phyloP scores from a whole-genome alignment of 768 basidiomycete genomes.

The Suillus placidus region DNA sequence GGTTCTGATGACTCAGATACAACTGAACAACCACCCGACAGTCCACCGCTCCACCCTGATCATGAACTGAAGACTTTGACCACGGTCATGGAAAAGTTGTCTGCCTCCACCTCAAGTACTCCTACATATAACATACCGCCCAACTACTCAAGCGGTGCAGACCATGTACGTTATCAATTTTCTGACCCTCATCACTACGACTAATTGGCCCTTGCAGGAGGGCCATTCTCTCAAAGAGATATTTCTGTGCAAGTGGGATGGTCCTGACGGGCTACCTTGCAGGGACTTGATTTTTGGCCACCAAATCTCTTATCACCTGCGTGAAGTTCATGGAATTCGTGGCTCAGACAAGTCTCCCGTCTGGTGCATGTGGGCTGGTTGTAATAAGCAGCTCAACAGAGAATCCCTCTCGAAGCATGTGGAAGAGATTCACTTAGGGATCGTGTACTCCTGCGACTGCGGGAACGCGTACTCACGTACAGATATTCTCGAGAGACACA shows the following conservation, averaged over 20 bases:
- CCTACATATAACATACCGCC: too few species aligned
- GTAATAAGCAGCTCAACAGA: accelerated
- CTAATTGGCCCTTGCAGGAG: not conserved
- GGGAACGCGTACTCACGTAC: slow-evolving; percentile 18
- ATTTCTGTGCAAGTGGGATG: not conserved
- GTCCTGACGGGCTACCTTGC: not conserved
- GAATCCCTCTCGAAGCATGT: slow-evolving; percentile 19
- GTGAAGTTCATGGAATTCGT: not conserved
- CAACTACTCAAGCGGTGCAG: too few species aligned
- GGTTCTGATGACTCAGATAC: not conserved
- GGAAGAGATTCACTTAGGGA: slow-evolving; percentile 26
- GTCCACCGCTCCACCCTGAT: not conserved
- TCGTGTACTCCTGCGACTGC: slow-evolving; percentile 29
- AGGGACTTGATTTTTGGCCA: not conserved
- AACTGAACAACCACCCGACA: not conserved
- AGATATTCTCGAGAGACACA: slow-evolving; percentile 23
- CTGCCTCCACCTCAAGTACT: not conserved
- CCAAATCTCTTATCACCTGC: not conserved
- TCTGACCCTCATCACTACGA: not conserved
- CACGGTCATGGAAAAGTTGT: not conserved
- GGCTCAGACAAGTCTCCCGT: not conserved
- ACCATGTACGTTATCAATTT: not conserved
- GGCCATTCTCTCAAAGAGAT: not conserved
- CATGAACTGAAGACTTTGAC: not conserved
- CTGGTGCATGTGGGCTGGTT: not conserved